These are phyloP conservation scores for Ceratocystis cacaofunesta DNA, from an alignment of 2,329 filamentous ascomycete genomes.

Conservation along the genomic window DNA sequence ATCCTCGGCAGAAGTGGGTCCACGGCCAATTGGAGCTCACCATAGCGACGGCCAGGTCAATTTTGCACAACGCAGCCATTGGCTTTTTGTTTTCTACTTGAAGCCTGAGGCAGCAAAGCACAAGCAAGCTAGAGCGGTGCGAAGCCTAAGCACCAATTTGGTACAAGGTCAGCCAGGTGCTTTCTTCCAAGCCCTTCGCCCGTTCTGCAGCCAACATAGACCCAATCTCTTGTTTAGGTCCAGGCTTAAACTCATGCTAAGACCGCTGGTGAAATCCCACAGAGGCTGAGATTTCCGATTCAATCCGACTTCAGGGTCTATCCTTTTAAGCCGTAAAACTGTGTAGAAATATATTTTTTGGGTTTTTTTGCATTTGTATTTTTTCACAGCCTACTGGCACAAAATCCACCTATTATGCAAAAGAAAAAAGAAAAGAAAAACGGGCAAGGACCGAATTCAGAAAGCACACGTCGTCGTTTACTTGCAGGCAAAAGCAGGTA, in stretches of 20 bases:
- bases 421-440: neutral
- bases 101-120: conserved; percentile 1
- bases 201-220: too few species aligned
- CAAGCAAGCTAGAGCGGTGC: neutral
- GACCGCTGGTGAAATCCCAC: neutral
- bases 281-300: conserved; percentile 3
- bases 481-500: too few species aligned
- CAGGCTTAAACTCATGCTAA: neutral
- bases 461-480: neutral
- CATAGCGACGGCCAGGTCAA: conserved; percentile 5
- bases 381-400: neutral
- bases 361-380: too few species aligned
- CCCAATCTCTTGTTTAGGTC: neutral
- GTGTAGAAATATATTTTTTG: too few species aligned
- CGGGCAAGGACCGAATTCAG: neutral
- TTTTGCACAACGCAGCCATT: conserved; percentile 5
- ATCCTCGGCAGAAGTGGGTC: conserved; percentile 15
- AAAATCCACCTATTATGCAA: neutral
- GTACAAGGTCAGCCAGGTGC: neutral
- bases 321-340: neutral
- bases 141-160: neutral
- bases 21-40: conserved; percentile 13
- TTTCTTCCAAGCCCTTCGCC: neutral
- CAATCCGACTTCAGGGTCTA: neutral
- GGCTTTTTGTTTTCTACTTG: neutral